These are phyloP conservation scores for Paecilomyces sp. DNA, from an alignment of 2,329 filamentous ascomycete genomes.

Conservation along the genomic window DNA sequence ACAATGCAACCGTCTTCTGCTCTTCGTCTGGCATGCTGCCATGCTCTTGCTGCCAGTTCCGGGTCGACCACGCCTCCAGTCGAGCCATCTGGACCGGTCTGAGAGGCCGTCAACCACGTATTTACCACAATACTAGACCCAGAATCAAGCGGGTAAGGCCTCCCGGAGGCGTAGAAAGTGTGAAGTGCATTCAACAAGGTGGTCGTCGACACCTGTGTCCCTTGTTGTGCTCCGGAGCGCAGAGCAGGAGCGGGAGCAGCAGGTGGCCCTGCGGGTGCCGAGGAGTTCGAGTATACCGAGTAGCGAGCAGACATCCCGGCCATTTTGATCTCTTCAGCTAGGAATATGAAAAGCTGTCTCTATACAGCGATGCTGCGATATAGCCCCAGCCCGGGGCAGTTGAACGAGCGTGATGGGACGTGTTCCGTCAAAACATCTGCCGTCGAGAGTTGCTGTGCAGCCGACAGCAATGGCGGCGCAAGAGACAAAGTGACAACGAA, in stretches of 20 bases:
- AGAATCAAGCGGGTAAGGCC: conserved; percentile 81
- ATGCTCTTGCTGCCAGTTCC: conserved; percentile 71
- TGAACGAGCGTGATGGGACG: neutral
- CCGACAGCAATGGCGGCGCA: neutral
- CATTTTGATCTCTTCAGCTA: neutral
- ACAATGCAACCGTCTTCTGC: conserved; percentile 94
- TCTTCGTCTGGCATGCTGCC: conserved; percentile 91
- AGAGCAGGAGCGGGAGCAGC: conserved; percentile 25
- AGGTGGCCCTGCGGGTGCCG: conserved; percentile 43
- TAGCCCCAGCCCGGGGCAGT: neutral
- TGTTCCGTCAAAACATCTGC: neutral
- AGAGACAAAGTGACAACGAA: neutral
- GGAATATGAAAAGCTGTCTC: neutral
- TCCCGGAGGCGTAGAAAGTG: conserved; percentile 73
- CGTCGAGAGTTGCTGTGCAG: neutral
- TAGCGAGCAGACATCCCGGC: conserved; percentile 51
- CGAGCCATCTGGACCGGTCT: conserved; percentile 60
- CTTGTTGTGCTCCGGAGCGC: conserved; percentile 55
- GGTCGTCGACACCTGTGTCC: conserved; percentile 81
- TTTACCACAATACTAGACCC: conserved; percentile 91
- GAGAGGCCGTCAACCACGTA: conserved; percentile 81
- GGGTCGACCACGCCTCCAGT: conserved; percentile 73
- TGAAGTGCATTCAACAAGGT: conserved; percentile 89
- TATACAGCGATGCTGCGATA: neutral
- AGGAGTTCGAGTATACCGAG: conserved; percentile 58